Percentiles rank a stretch among this genome's conserved stretches.
These are phyloP conservation scores for Hyaloraphidium curvatum DNA, from an alignment of 192 early-diverging fungal genomes.

Conservation along the genomic window DNA sequence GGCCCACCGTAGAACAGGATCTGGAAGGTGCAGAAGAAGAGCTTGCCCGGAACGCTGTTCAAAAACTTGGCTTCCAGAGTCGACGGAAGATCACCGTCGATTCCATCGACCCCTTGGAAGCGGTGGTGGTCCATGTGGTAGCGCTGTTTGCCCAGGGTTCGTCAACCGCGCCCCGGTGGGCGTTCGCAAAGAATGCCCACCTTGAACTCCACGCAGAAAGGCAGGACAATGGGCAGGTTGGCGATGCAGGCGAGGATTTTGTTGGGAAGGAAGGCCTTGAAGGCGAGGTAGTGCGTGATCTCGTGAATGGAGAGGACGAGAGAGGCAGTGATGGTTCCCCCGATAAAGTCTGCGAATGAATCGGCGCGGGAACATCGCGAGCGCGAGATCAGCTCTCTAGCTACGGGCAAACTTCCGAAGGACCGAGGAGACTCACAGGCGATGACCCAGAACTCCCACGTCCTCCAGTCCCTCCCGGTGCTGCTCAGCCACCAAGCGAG, in stretches of 20 bases:
- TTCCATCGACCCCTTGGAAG: constrained; percentile 84
- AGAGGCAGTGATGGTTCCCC: constrained; percentile 61
- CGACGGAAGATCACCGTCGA: constrained; percentile 83
- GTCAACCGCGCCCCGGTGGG: no score
- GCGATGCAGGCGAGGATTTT: constrained; percentile 59
- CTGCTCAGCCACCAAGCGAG: constrained; percentile 41
- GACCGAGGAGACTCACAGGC: no score
- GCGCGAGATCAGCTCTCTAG: constrained; percentile 37
- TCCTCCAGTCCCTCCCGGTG: background rate
- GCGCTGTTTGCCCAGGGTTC: no score
- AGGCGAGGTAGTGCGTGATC: constrained; percentile 69
- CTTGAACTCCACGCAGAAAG: constrained; percentile 18
- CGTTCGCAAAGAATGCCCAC: background rate
- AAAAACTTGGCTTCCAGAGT: constrained; percentile 63
- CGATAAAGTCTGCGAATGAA: constrained; percentile 46
- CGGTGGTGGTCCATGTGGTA: constrained; percentile 94
- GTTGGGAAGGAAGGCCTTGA: constrained; percentile 51
- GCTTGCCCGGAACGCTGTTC: constrained; percentile 13
- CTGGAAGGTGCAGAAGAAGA: constrained; percentile 20
- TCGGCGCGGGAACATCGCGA: constrained; percentile 43
- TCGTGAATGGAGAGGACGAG: constrained; percentile 84
- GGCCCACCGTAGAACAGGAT: constrained; percentile 23
- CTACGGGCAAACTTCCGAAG: no score
- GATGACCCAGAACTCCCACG: background rate
- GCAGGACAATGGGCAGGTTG: constrained; percentile 61